Conservation (phyloP, 2,329 filamentous ascomycete genomes). For the Madurella fahalii region DNA sequence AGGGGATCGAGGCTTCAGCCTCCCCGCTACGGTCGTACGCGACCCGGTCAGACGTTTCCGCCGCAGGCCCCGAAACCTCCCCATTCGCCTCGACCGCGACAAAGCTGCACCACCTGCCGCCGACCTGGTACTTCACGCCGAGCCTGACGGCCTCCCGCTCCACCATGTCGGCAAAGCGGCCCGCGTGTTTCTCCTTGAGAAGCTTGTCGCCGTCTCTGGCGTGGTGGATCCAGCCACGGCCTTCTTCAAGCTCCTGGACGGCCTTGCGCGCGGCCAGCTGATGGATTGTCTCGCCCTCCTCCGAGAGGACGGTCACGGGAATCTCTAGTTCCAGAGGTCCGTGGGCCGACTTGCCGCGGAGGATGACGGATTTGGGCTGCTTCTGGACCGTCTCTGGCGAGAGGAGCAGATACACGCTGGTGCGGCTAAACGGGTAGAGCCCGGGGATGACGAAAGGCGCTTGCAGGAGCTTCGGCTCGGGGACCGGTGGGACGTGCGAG, state of each 20-base stretch:
- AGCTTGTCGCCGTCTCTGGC: conserved; percentile 43
- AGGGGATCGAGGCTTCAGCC: too few species aligned
- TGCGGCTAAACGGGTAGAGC: conserved; percentile 64
- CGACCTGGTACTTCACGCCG: conserved; percentile 62
- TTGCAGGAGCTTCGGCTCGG: conserved; percentile 57
- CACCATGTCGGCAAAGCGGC: conserved; percentile 55
- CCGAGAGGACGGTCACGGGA: conserved; percentile 49
- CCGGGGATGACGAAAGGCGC: conserved; percentile 59
- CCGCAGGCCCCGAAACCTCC: neutral
- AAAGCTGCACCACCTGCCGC: conserved; percentile 68
- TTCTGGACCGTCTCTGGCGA: conserved; percentile 44
- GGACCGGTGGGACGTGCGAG: conserved; percentile 49
- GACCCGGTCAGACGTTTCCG: neutral
- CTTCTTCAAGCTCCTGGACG: conserved; percentile 65
- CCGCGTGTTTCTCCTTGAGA: conserved; percentile 44
- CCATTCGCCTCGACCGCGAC: conserved; percentile 56
- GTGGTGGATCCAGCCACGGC: conserved; percentile 60
- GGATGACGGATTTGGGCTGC: conserved; percentile 51
- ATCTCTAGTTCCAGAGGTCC: conserved; percentile 62
- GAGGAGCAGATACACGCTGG: conserved; percentile 61
- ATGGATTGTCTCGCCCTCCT: conserved; percentile 56
- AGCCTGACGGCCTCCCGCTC: conserved; percentile 63
- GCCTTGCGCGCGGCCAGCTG: conserved; percentile 67
- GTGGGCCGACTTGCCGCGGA: conserved; percentile 53
- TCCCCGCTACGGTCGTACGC: too few species aligned